Conservation (phyloP, 805 yeast species). For the Metschnikowia proteae region DNA sequence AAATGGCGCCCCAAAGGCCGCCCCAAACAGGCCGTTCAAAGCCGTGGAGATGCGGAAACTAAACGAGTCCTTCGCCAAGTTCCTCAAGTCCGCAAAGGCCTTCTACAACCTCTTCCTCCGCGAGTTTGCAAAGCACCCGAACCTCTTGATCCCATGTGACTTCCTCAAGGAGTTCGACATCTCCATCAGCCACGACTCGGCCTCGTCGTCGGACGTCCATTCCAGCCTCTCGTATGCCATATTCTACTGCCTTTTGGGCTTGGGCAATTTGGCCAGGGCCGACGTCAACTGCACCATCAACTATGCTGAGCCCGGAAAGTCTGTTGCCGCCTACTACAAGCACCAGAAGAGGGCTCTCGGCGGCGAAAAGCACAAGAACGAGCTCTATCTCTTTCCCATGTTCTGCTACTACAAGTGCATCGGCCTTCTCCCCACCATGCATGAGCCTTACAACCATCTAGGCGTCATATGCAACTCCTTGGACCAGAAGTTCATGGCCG, state of each 20-base stretch:
- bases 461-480: constrained; percentile 44
- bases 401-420: constrained; percentile 49
- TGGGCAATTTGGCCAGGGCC: constrained; percentile 18
- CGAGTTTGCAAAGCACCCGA: constrained; percentile 36
- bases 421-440: constrained; percentile 59
- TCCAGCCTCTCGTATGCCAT: constrained; percentile 13
- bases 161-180: constrained; percentile 28
- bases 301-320: constrained; percentile 16
- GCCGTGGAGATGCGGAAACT: constrained; percentile 55
- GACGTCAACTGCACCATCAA: constrained; percentile 9
- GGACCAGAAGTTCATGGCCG: constrained; percentile 45
- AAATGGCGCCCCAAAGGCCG: no score
- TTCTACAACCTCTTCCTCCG: constrained; percentile 47
- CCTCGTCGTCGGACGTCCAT: constrained; percentile 9
- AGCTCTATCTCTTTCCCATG: constrained; percentile 27
- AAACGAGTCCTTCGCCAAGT: constrained; percentile 49
- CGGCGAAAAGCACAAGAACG: constrained; percentile 32
- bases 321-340: constrained; percentile 13
- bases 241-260: constrained; percentile 16
- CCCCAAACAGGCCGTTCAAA: constrained; percentile 14
- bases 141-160: constrained; percentile 31
- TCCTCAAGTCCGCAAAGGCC: constrained; percentile 41
- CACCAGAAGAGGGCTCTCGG: constrained; percentile 2
- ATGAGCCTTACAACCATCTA: constrained; percentile 61
- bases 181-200: constrained; percentile 6